Conservation (phyloP, 345 rosid genomes). For the Isatis tinctoria region DNA sequence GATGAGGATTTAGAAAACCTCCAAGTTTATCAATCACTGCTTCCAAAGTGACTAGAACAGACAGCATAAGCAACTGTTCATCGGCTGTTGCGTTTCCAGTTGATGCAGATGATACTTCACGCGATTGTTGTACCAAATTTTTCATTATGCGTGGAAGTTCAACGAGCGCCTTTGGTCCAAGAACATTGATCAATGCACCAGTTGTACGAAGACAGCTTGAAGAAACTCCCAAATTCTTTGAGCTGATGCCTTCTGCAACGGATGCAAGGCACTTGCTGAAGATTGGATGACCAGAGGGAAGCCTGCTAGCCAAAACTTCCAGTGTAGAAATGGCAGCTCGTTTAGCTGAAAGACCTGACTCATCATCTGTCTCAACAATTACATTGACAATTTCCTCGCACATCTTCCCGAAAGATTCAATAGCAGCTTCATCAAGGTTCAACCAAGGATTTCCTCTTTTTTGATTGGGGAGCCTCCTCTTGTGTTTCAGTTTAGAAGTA, state of each 20-base stretch:
- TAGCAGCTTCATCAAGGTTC: conserved; percentile 49
- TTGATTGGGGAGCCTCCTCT: conserved; percentile 33
- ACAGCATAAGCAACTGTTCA: conserved; percentile 42
- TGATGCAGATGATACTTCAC: conserved; percentile 30
- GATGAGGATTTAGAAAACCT: conserved; percentile 85
- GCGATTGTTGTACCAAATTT: conserved; percentile 45
- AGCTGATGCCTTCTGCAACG: conserved; percentile 55
- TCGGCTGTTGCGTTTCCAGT: conserved; percentile 23
- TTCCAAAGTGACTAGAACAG: conserved; percentile 71
- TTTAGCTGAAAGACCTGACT: conserved; percentile 49
- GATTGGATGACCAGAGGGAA: conserved; percentile 59
- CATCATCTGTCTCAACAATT: conserved; percentile 49
- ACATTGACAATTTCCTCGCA: conserved; percentile 59
- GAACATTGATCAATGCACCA: conserved; percentile 72
- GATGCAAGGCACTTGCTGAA: conserved; percentile 69
- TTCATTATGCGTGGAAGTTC: conserved; percentile 79
- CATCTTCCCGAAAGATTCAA: conserved; percentile 55
- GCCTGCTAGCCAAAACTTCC: conserved; percentile 66
- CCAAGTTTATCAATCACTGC: conserved; percentile 89
- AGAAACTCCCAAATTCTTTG: conserved; percentile 51
- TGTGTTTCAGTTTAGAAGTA: conserved; percentile 40
- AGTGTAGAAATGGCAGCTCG: conserved; percentile 71
- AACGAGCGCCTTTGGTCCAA: conserved; percentile 74
- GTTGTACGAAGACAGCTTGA: conserved; percentile 75
- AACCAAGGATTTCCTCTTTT: conserved; percentile 44